These are phyloP conservation scores for Aegilops bicornis DNA, from an alignment of 176 grass and related monocot genomes.

Conservation along the genomic window DNA sequence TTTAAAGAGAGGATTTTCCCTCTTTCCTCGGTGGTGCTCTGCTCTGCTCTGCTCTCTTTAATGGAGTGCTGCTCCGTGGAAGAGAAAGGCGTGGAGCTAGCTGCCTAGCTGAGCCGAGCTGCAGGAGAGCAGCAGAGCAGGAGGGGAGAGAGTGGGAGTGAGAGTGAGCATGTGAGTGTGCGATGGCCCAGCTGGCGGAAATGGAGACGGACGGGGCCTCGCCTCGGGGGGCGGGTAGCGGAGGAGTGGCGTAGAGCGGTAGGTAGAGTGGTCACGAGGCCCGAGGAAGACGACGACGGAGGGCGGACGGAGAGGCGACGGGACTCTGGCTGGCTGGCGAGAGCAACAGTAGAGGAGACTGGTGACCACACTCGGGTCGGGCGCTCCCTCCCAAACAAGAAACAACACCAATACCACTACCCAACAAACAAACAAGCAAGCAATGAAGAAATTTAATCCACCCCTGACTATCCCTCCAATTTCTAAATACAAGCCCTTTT, in stretches of 20 bases:
- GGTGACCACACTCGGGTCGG: too few relatives aligned
- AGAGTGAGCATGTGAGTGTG: not conserved
- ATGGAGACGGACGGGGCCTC: not conserved
- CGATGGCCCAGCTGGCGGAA: not conserved
- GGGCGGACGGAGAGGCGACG: not conserved
- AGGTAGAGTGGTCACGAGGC: not conserved
- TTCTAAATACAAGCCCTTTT: too few relatives aligned
- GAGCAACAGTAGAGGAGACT: too few relatives aligned
- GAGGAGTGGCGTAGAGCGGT: not conserved
- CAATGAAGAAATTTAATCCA: too few relatives aligned
- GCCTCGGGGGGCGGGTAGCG: not conserved
- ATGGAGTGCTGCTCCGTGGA: not conserved
- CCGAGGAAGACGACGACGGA: not conserved
- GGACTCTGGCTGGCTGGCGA: too few relatives aligned
- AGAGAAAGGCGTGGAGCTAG: not conserved
- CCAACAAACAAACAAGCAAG: too few relatives aligned
- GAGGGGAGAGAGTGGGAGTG: too few relatives aligned
- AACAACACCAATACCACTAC: not conserved
- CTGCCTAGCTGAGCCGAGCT: not conserved
- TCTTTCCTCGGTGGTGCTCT: not conserved
- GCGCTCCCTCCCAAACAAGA: not conserved
- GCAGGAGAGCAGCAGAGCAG: not conserved
- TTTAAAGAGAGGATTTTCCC: not conserved
- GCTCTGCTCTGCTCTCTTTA: not conserved
- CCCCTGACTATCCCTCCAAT: too few relatives aligned